Conservation (phyloP, 495 filamentous ascomycete species). For the Xylaria castorea region DNA sequence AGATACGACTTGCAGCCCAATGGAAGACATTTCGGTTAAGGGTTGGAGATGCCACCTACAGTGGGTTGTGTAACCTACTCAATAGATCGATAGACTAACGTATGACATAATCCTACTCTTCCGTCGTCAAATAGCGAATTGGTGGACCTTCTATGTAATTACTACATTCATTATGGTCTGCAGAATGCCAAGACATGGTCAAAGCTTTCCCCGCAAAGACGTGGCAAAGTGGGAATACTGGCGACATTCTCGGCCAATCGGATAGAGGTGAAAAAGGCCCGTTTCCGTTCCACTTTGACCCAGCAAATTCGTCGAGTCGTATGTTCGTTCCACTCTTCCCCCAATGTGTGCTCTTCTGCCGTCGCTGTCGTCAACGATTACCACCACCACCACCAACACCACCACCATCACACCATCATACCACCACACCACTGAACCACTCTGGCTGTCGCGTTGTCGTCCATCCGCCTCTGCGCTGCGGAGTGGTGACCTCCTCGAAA, state of each 20-base stretch:
- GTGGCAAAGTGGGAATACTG: conserved; percentile 2
- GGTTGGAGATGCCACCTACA: too few species aligned
- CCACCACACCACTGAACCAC: conserved; percentile 17
- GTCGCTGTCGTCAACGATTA: not conserved
- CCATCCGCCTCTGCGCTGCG: conserved; percentile 13
- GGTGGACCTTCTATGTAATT: not conserved
- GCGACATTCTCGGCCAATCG: conserved; percentile 6
- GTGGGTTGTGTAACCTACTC: too few species aligned
- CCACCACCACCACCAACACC: conserved; percentile 22
- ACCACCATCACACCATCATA: conserved; percentile 23
- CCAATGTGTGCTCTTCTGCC: conserved; percentile 1
- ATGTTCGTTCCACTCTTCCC: conserved; percentile 21
- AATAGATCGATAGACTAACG: too few species aligned
- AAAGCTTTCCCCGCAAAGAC: conserved; percentile 29
- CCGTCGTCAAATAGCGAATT: too few species aligned
- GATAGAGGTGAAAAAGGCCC: not conserved
- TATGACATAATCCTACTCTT: too few species aligned
- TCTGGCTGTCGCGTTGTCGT: conserved; percentile 18
- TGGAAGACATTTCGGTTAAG: not conserved
- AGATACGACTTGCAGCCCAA: too few species aligned
- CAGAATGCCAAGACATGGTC: conserved; percentile 10
- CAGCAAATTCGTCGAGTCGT: conserved; percentile 24
- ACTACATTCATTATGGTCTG: not conserved
- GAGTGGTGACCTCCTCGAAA: conserved; percentile 34
- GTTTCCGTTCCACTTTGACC: conserved; percentile 14